Evolutionary conservation across 495 filamentous ascomycete species (phyloP), one percentile per base, ranked within the genome.

Genomic region (Aspergillus hancockii): DNA sequence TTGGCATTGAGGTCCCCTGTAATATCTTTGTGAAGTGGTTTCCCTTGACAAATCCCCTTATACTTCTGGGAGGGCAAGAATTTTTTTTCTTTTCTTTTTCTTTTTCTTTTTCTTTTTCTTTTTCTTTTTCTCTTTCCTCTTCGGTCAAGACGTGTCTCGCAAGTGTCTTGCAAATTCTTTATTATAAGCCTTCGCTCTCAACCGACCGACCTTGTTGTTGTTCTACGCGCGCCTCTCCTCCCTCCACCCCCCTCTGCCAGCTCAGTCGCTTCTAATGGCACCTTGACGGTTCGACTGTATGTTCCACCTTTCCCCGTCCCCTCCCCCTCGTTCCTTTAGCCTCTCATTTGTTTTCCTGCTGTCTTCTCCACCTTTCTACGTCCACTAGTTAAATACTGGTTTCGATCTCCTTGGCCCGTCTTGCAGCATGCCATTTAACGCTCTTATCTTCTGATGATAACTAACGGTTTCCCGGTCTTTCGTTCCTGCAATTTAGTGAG

Each of bases 221-320:
- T 16, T 19, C 41, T 8, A 1, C 41, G 18, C 41, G 6, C 6
- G 18, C 25, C 23, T 51, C 51, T 22, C 32, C 34, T 23, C 16
- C 28, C 52, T 52, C 52, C 18, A 58, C 36, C 23, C 28, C 49
- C 21, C 52, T 31, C 34, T 51, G 61, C 63, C 57, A 55, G 56
- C 60, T 63, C 57, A 63, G 60, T 69, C 66, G 62, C 64, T 66
- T 71, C 68, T 64, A 65, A 71, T 75, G 72, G 70, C 71, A 70
- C 58, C 67, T 62, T 68, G 63, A 72, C 64, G 62, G 57, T 25
- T 59, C 54, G 49, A 50, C 63, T 64, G 75, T 75, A 75, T 62
- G 75, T 75, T 54, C 59, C 59, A 65, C 63, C 49, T 69, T 60
- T 59, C 63, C 52, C 55, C 47, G 40, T 53, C 57, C 54, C 59